A percentile compares a stretch with the other conserved stretches of the same genome.
Conservation (phyloP, 192 early-diverging fungal genomes). For the Coemansia sp. region DNA sequence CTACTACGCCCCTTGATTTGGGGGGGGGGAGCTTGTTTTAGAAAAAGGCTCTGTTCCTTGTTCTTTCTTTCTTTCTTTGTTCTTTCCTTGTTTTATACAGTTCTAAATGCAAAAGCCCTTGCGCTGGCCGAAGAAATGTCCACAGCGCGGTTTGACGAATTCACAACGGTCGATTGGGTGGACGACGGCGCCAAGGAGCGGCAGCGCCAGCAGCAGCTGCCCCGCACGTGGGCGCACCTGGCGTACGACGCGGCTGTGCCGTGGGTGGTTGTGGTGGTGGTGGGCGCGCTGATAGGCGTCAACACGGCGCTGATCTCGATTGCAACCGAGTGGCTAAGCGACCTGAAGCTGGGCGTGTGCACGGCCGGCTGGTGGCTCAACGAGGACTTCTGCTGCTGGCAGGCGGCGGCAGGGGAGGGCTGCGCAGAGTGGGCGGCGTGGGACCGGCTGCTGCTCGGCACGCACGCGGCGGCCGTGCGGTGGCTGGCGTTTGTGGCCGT, state of each 20-base stretch:
- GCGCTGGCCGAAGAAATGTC: no score
- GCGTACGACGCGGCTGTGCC: conserved; percentile 75
- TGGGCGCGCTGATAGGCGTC: conserved; percentile 80
- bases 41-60: no score
- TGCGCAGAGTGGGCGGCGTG: conserved; percentile 78
- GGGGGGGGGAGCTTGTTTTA: no score
- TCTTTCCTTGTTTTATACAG: background rate
- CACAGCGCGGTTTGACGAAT: conserved; percentile 57
- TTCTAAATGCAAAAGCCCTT: background rate
- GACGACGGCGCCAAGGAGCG: conserved; percentile 61
- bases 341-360: conserved; percentile 86
- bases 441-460: conserved; percentile 62
- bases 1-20: no score
- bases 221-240: conserved; percentile 22
- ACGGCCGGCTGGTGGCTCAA: conserved; percentile 84
- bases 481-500: conserved; percentile 78
- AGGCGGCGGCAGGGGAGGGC: background rate
- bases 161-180: conserved; percentile 70
- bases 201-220: conserved; percentile 22
- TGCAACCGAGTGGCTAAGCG: conserved; percentile 87
- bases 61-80: background rate
- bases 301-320: conserved; percentile 90
- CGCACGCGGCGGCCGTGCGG: conserved; percentile 62
- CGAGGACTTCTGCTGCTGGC: conserved; percentile 93
- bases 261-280: conserved; percentile 82